Evolutionary conservation across 2,329 filamentous ascomycete species (phyloP), one percentile per base, ranked within the genome.

Genomic region (Fusarium sp.): DNA sequence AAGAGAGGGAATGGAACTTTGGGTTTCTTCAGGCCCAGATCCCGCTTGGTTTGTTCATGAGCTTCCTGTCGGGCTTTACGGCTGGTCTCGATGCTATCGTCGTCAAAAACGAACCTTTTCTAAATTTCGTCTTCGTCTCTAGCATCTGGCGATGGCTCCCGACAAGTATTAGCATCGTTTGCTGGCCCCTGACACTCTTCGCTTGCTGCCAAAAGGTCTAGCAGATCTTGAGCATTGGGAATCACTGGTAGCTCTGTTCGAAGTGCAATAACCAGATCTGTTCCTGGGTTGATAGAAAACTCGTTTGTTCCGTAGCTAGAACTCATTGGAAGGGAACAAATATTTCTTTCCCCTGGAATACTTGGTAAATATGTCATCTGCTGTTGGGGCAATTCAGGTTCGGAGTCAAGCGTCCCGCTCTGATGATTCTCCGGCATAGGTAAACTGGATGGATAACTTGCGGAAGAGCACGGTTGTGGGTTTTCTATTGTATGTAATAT

Each of bases 41-140:
- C 65, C 6, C 53, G 51, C 43, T 59, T 67, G 2, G 70, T 71
- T 46, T 74, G 66, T 41, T 66, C 56, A 9, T 65, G 48, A 26
- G 71, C 72, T 50, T 73, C 67, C 19, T 67, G 47, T 15, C 52
- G 40, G 45, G 75, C 73, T 56, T 56, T 62, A n/a, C 58, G 62
- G 14, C 35, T 56, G 14, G 69, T 67, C 40, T 74, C 70, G 8
- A 49, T 24, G 13, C 32, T 45, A 57, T 75, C 56, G 10, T 70
- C 64, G 45, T 75, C 72, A 17, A 74, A 67, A 22, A 77, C 51
- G 56, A 77, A 77, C 44, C 33, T 73, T 56, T 71, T 75, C 76
- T 71, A 77, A 8, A 75, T 60, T 37, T 74, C 71, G 22, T 76
- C 73, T 35, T 76, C 71, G 11, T 75, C 71, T 32, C 75, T 67